Base-by-base conservation (phyloP, 139 green algal genomes). In the Deuterostichococcus epilithicus region DNA sequence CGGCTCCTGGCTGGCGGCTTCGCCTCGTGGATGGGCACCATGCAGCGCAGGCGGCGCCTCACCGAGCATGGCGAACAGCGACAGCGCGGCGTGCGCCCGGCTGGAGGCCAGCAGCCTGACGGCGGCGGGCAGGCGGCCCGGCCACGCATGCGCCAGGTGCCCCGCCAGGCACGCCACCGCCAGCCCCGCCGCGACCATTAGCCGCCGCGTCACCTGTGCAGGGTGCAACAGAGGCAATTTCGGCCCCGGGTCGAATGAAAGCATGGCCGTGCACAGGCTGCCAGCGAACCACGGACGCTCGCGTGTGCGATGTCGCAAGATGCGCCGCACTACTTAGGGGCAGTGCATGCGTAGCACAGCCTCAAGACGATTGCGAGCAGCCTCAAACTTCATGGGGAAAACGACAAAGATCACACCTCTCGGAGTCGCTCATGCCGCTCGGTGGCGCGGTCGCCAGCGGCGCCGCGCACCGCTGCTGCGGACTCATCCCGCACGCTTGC, bases 41-140 rank as follows among this genome's bases (percentile, higher is more conserved):
- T n/a, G n/a, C n/a, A n/a, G n/a, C n/a, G n/a, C n/a, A n/a, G n/a
- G n/a, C n/a, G n/a, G n/a, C n/a, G n/a, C n/a, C 83, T 47, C 76
- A 92, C 91, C 92, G 28, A 97, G 73, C 59, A 98, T 77, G 5
- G 93, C 92, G 30, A 89, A 78, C 10, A 87, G 87, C 8, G 92
- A 95, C 38, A 98, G 84, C 10, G 82, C 79, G 0, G 87, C 91
- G 65, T 94, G 86, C 26, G 96, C 83, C 1, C 77, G 80, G n/a
- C 88, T 88, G 33, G 85, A 81, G 72, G 91, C 83, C 26, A 98
- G 82, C 10, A 76, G 59, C 70, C 90, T 86, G 76, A 97, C 25
- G 82, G 84, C 90, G 1, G 26, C 72, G 0, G 91, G 90, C 2
- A 87, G 85, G 30, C 76, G 37, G 32, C 69, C 77, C 8, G 84